phyloP scores from a whole-genome alignment of 352 stramenopile genomes.

The Phytophthora citricola region DNA sequence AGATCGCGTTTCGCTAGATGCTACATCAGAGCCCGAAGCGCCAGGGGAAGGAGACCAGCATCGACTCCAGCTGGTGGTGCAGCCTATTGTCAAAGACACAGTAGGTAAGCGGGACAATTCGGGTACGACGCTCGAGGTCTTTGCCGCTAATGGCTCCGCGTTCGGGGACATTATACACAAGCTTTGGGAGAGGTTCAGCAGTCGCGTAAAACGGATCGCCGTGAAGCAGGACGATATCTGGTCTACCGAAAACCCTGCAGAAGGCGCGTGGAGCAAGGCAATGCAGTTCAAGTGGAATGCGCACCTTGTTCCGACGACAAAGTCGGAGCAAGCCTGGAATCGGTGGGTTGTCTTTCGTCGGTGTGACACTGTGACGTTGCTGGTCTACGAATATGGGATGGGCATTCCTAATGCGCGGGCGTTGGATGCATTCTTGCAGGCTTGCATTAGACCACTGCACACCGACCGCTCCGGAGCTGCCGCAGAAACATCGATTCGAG shows the following conservation, averaged over 20 bases:
- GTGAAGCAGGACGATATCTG: background rate
- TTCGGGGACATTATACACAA: background rate
- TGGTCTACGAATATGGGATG: too few species aligned
- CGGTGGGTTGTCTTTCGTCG: constrained; percentile 5
- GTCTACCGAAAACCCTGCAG: background rate
- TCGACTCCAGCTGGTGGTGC: constrained; percentile 2
- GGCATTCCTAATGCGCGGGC: too few species aligned
- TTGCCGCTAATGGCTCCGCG: background rate
- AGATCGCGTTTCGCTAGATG: constrained; percentile 6
- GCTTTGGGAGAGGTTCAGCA: background rate
- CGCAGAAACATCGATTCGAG: too few species aligned
- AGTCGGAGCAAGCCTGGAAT: constrained; percentile 15
- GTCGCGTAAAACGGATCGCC: background rate
- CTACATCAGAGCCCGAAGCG: background rate
- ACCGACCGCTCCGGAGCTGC: too few species aligned
- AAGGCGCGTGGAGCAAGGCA: background rate
- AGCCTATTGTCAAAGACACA: background rate
- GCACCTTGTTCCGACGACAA: constrained; percentile 15
- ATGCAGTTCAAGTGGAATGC: constrained; percentile 18
- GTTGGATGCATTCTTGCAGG: too few species aligned
- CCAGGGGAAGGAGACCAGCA: background rate
- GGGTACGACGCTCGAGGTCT: background rate
- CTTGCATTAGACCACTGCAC: too few species aligned
- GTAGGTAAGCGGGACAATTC: background rate
- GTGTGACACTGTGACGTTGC: constrained; percentile 8